These are phyloP conservation scores for Astragalus membranaceus DNA, from an alignment of 306 rosid species.

Conservation along the genomic window DNA sequence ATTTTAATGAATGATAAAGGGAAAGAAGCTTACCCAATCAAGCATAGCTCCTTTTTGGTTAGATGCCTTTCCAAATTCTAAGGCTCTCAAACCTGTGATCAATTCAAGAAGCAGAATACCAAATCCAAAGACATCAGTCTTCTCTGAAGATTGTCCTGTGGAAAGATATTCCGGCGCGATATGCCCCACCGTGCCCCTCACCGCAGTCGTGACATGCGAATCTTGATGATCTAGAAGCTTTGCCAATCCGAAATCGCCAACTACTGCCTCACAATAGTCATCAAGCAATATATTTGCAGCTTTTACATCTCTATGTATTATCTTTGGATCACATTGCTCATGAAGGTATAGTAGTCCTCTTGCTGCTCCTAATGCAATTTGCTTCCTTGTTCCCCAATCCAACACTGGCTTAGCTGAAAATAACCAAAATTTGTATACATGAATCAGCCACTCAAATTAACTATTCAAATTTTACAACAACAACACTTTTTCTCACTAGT, in stretches of 20 bases:
- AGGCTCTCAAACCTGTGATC: conserved; percentile 80
- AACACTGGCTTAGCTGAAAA: conserved; percentile 64
- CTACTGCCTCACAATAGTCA: conserved; percentile 90
- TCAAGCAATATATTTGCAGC: conserved; percentile 95
- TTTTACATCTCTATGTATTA: conserved; percentile 91
- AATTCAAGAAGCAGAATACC: conserved; percentile 89
- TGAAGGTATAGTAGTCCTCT: conserved; percentile 88
- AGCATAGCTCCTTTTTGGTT: conserved; percentile 94
- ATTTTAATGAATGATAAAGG: neutral
- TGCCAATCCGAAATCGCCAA: conserved; percentile 95
- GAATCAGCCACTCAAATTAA: neutral
- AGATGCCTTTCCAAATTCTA: conserved; percentile 79
- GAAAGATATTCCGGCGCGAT: conserved; percentile 95
- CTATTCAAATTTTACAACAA: neutral
- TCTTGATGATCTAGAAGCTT: conserved; percentile 94
- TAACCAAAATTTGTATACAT: neutral
- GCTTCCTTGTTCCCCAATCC: conserved; percentile 89
- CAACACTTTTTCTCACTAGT: neutral
- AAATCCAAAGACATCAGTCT: conserved; percentile 92
- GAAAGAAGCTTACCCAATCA: conserved; percentile 63
- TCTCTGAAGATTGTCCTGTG: conserved; percentile 94
- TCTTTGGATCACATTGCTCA: conserved; percentile 96
- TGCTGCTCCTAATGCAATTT: conserved; percentile 81
- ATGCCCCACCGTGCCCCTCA: conserved; percentile 91
- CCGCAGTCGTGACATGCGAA: conserved; percentile 95